These are phyloP conservation scores for Casuarina cunninghamiana DNA, from an alignment of 306 rosid genomes.

Conservation along the genomic window DNA sequence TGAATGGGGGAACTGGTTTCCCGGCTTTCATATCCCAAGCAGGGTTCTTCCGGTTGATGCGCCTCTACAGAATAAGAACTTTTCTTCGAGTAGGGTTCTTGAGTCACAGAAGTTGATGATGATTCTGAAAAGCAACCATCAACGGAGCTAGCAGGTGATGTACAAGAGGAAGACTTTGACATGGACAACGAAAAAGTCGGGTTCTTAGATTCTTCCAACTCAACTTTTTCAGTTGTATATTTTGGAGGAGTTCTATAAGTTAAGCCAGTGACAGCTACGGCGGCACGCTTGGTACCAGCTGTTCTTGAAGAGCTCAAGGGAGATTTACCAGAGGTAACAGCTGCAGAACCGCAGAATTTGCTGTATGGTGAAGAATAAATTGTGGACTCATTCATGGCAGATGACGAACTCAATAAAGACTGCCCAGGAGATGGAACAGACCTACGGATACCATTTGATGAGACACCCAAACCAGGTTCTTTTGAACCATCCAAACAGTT, in stretches of 20 bases:
- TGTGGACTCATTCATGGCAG: not conserved
- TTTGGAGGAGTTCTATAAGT: slow-evolving; percentile 17
- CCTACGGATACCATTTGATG: slow-evolving; percentile 6
- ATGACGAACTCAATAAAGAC: slow-evolving; percentile 20
- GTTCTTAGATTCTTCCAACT: slow-evolving; percentile 10
- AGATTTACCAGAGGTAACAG: slow-evolving; percentile 18
- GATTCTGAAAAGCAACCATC: slow-evolving; percentile 39
- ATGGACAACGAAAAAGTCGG: slow-evolving; percentile 20
- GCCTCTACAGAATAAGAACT: slow-evolving; percentile 4
- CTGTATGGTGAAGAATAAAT: slow-evolving; percentile 13
- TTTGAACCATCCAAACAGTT: slow-evolving; percentile 15
- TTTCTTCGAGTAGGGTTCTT: slow-evolving; percentile 2
- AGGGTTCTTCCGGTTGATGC: not conserved
- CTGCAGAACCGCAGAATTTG: not conserved
- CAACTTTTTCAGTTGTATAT: slow-evolving; percentile 14
- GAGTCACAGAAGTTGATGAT: slow-evolving; percentile 20
- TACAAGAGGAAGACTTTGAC: slow-evolving; percentile 25
- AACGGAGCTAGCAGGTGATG: slow-evolving; percentile 30
- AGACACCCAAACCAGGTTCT: slow-evolving; percentile 24
- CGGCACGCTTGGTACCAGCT: slow-evolving; percentile 1
- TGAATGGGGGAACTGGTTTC: slow-evolving; percentile 8
- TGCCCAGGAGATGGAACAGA: slow-evolving; percentile 23
- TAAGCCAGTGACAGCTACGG: slow-evolving; percentile 5
- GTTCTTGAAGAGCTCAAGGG: slow-evolving; percentile 7
- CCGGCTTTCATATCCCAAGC: not conserved